Percentiles rank a stretch among this genome's conserved stretches.
Evolutionary conservation across 2,329 filamentous ascomycete genomes (phyloP).

Genomic region (Coniochaeta prunicola): DNA sequence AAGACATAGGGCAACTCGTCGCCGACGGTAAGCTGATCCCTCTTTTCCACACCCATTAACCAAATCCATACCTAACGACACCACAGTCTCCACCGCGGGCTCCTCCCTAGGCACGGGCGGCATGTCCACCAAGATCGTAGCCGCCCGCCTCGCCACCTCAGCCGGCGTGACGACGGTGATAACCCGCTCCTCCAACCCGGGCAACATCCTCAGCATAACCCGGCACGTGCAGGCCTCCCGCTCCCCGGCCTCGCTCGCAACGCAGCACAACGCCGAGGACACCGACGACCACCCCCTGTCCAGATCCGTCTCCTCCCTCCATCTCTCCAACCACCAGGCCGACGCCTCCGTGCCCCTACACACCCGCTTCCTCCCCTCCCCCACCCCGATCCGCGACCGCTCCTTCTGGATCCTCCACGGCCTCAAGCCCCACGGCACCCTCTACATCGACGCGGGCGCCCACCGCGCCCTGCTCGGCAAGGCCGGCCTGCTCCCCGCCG

Average conservation of each 20-base stretch:
- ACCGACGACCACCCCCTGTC: slow-evolving; percentile 24
- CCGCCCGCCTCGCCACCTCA: slow-evolving; percentile 83
- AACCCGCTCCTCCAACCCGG: slow-evolving; percentile 85
- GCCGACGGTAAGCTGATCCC: slow-evolving; percentile 58
- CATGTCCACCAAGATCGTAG: slow-evolving; percentile 96
- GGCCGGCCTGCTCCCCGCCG: slow-evolving; percentile 81
- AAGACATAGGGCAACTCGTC: slow-evolving; percentile 74
- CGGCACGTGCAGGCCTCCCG: slow-evolving; percentile 64
- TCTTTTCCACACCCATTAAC: not conserved
- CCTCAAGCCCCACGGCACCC: slow-evolving; percentile 77
- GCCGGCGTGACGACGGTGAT: slow-evolving; percentile 95
- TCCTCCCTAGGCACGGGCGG: slow-evolving; percentile 88
- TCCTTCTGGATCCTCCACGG: slow-evolving; percentile 98
- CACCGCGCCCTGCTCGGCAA: slow-evolving; percentile 73
- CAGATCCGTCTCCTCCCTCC: slow-evolving; percentile 34
- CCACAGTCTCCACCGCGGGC: slow-evolving; percentile 73
- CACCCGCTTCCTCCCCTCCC: slow-evolving; percentile 84
- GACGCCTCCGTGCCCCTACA: slow-evolving; percentile 55
- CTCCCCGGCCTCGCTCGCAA: slow-evolving; percentile 21
- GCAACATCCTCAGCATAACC: slow-evolving; percentile 84
- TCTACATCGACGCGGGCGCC: slow-evolving; percentile 91
- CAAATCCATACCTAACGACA: not conserved
- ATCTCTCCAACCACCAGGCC: slow-evolving; percentile 21
- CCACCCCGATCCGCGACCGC: slow-evolving; percentile 79
- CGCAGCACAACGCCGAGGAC: slow-evolving; percentile 13